A percentile compares a stretch with the other conserved stretches of the same genome.
Conservation (phyloP, 2,329 filamentous ascomycete genomes). For the Apiospora malaysiana region DNA sequence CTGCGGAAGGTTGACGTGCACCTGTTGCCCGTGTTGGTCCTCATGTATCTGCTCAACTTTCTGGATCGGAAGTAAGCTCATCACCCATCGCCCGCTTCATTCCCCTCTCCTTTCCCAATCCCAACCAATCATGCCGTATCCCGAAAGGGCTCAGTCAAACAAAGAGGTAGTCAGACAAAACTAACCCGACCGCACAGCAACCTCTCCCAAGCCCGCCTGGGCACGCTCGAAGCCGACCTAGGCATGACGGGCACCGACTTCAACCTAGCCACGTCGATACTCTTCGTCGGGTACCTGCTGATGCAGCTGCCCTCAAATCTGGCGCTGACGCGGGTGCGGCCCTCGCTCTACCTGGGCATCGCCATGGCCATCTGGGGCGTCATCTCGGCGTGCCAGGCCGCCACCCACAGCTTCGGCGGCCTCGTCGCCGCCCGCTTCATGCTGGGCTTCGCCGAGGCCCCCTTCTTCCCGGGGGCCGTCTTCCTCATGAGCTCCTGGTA, state of each 20-base stretch:
- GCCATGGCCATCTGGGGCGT: slow-evolving; percentile 53
- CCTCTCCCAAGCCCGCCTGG: slow-evolving; percentile 60
- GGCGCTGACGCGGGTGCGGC: slow-evolving; percentile 48
- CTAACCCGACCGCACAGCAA: slow-evolving; percentile 42
- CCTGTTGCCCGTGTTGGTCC: slow-evolving; percentile 57
- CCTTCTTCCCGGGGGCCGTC: slow-evolving; percentile 52
- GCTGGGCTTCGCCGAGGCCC: slow-evolving; percentile 53
- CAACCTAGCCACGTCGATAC: slow-evolving; percentile 57
- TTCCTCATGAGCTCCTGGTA: slow-evolving; percentile 57
- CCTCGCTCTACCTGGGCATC: slow-evolving; percentile 45
- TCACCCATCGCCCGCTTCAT: background rate
- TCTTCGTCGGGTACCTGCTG: slow-evolving; percentile 49
- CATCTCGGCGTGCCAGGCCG: slow-evolving; percentile 52
- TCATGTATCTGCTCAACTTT: slow-evolving; percentile 63
- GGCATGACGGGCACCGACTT: slow-evolving; percentile 61
- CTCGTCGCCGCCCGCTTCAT: slow-evolving; percentile 52
- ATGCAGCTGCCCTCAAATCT: slow-evolving; percentile 54
- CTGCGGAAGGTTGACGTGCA: slow-evolving; percentile 59
- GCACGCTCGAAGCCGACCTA: slow-evolving; percentile 58
- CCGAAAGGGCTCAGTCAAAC: background rate
- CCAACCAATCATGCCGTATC: background rate
- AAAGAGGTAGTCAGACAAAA: background rate
- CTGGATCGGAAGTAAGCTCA: slow-evolving; percentile 49
- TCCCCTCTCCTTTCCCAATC: background rate
- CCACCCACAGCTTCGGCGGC: slow-evolving; percentile 46